Evolutionary conservation across 2,329 filamentous ascomycete genomes (phyloP).

Genomic region (Aspergillus sp.): DNA sequence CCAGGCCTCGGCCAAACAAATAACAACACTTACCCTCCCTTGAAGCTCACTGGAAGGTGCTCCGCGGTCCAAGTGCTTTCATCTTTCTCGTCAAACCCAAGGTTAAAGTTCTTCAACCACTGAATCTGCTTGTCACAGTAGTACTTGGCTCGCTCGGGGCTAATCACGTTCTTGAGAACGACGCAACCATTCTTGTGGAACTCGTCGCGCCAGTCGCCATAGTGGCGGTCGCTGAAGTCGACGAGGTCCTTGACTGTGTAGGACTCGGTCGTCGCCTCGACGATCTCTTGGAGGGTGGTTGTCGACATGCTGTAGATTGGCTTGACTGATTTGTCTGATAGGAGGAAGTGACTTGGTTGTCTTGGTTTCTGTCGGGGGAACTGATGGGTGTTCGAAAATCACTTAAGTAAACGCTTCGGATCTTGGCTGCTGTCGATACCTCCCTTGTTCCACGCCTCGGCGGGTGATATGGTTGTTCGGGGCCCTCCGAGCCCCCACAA

Average conservation of each 20-base stretch:
- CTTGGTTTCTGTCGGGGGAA: neutral
- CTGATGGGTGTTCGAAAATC: slow-evolving; percentile 7
- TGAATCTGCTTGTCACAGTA: slow-evolving; percentile 48
- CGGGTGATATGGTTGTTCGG: neutral
- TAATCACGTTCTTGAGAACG: slow-evolving; percentile 42
- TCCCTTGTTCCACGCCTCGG: too few species aligned
- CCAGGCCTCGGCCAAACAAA: neutral
- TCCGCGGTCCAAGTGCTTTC: slow-evolving; percentile 49
- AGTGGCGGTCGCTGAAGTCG: slow-evolving; percentile 17
- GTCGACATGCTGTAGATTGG: slow-evolving; percentile 20
- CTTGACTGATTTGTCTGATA: too few species aligned
- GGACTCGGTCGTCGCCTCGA: slow-evolving; percentile 16
- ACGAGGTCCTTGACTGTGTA: slow-evolving; percentile 18
- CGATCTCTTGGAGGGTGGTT: slow-evolving; percentile 15
- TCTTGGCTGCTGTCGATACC: too few species aligned
- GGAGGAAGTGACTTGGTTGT: neutral
- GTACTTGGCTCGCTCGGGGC: slow-evolving; percentile 43
- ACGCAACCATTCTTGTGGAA: slow-evolving; percentile 12
- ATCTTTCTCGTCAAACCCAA: slow-evolving; percentile 47
- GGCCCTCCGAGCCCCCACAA: neutral
- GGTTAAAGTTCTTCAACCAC: slow-evolving; percentile 49
- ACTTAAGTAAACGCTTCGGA: slow-evolving; percentile 13
- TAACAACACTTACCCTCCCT: slow-evolving; percentile 37
- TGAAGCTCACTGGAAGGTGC: slow-evolving; percentile 50
- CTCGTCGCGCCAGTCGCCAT: slow-evolving; percentile 17